Base-by-base conservation (phyloP, 1,284 basidiomycete genomes). In the Leucoagaricus sp. region DNA sequence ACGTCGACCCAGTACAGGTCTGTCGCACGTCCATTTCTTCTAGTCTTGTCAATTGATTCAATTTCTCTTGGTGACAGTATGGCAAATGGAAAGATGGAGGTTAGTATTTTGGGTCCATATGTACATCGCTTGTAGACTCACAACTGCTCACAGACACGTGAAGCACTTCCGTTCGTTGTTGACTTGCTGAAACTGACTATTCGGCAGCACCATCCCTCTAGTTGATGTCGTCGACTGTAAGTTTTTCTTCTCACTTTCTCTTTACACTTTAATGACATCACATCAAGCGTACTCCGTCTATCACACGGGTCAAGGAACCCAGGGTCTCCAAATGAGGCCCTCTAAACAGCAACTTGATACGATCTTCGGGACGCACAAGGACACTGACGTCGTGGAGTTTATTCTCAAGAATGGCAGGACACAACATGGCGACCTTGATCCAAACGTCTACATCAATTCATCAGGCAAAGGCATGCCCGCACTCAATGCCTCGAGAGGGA, bases 1-100 rank as follows among this genome's bases (percentile, higher is more conserved):
- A 91, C 60, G 86, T 93, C 40, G 82, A 92, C 69, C 77, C 77
- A 5, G 75, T 68, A 41, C 82, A 87, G 81, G 90, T 92, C 63
- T 46, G 77, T 65, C 49, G 26, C n/a, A 44, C 34, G 55, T 33
- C 28, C 42, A 45, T 58, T 25, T 34, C 45, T 54, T 45, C 45
- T 3, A 13, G 12, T 9, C 19, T 58, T 58, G 58, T 60, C 53
- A 55, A 59, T 59, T 61, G 59, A 49, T 62, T 53, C 68, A 46
- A 58, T 56, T 48, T 45, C 21, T 55, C 38, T 34, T 61, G 57
- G 41, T 25, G 57, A 17, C 62, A 93, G 91, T 91, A 76, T 72
- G 82, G 84, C 75, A 89, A 86, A 69, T 93, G 87, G 86, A 87
- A 85, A 71, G 80, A 76, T 12, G 90, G 88, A 78, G 89, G 89